A percentile compares a stretch with the other conserved stretches of the same genome.
Evolutionary conservation across 73 alveolate genomes (phyloP).

Genomic region (Durusdinium trenchii): DNA sequence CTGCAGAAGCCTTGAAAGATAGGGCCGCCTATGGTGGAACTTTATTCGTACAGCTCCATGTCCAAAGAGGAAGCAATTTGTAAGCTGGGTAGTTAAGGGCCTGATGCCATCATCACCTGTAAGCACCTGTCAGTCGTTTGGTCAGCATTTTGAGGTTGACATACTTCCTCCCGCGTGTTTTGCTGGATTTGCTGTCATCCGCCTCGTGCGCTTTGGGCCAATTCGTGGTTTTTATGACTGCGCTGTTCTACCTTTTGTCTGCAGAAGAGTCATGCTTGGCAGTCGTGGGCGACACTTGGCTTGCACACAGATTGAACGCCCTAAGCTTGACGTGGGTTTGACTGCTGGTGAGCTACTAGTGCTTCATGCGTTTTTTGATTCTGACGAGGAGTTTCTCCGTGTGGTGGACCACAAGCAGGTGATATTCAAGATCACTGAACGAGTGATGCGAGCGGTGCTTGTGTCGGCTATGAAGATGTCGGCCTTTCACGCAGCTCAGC

Average conservation of each 20-base stretch:
- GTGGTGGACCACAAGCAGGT: conserved; percentile 65
- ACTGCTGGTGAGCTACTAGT: background rate
- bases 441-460: conserved; percentile 80
- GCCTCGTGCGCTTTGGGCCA: conserved; percentile 78
- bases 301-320: background rate
- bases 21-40: conserved; percentile 81
- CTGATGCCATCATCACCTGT: background rate
- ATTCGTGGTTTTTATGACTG: conserved; percentile 64
- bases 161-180: conserved; percentile 46
- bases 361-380: background rate
- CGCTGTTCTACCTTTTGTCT: conserved; percentile 85
- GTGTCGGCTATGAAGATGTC: conserved; percentile 95
- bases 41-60: conserved; percentile 29
- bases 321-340: background rate
- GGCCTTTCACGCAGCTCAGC: conserved; percentile 29
- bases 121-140: background rate
- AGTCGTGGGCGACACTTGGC: conserved; percentile 67
- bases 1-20: conserved; percentile 78
- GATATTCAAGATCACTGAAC: conserved; percentile 44
- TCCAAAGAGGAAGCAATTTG: background rate
- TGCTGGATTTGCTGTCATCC: conserved; percentile 42
- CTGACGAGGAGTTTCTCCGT: conserved; percentile 22
- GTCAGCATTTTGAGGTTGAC: conserved; percentile 25
- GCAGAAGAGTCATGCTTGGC: conserved; percentile 83
- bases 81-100: background rate